Base-by-base conservation (phyloP, 1,284 basidiomycete species). In the Heterobasidion irregulare region DNA sequence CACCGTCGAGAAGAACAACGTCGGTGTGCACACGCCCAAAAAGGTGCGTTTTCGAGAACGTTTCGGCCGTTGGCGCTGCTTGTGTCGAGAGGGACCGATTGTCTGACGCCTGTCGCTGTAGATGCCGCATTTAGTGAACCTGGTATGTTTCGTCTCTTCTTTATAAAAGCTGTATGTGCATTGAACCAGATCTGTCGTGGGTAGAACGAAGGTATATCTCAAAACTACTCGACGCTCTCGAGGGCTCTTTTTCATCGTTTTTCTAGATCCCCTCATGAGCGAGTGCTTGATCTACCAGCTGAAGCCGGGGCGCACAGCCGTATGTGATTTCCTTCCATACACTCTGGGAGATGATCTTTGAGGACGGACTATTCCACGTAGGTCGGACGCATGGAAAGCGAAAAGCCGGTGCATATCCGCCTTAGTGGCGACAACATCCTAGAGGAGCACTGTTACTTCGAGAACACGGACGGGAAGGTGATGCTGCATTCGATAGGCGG, bases 21-120 rank as follows among this genome's bases (percentile, higher is more conserved):
- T 97, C 56, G 94, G 94, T 50, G 93, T 99, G 52, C 94, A 98
- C 75, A 95, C 96, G n/a, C 96, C 96, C n/a, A 98, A 98, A 78
- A 94, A 87, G 80, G 88, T 81, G 62, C 36, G 65, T 57, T 33
- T 50, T 34, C 56, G 26, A 26, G 26, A 26, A 26, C 33, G 43
- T 53, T 53, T 53, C 18, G 41, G 26, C 26, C 26, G 26, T 26
- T 4, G 4, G 26, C 26, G 26, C 26, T 26, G 26, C 26, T 5
- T 26, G 26, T 26, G 26, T 26, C 26, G 26, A 26, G 26, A 26
- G 26, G 6, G 26, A 26, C 26, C 26, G 26, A 26, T 26, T 4
- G 4, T 26, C 26, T 26, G 26, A 26, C 26, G 26, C 26, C 26
- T 26, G 26, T 26, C 26, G 26, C 26, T 26, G 54, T 64, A 91